Base-by-base conservation (phyloP, 2,329 filamentous ascomycete species). In the Calonectria multiphialidica region DNA sequence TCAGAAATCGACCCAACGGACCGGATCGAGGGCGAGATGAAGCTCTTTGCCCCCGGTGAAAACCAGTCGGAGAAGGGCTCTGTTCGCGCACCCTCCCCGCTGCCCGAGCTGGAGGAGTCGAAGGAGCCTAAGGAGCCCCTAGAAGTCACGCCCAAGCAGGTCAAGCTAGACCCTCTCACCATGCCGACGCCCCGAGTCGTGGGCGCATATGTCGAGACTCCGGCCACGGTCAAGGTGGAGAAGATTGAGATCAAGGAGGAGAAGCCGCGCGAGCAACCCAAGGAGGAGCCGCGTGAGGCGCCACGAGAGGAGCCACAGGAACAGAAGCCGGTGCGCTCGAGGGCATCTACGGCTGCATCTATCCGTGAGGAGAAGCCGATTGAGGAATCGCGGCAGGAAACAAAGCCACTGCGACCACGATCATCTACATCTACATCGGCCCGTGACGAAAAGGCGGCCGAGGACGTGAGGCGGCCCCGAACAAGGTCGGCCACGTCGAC, bases 131-230 rank as follows among this genome's bases (percentile, higher is more conserved):
- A 30, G 28, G 28, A 30, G 28, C 28, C 28, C 28, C 81, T 81
- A 4, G 86, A 88, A 7, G 85, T 85, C 66, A 91, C 90, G 1
- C 90, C 89, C 6, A 84, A 84, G 53, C 81, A 87, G 3, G 69
- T 71, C 16, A 89, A 84, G 74, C 75, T 75, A 47, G 88, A 90
- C 70, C 86, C 86, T 13, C 71, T 87, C 40, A 84, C 83, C 35
- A 86, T 87, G 80, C 87, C 88, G 8, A 91, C 90, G 3, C 90
- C 90, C 2, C 86, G 82, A 63, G 84, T 91, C 4, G 87, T 84
- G 0, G 90, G 90, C 0, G 90, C 90, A 3, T 91, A 88, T 71
- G 85, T 91, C 12, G 89, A 91, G 68, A 91, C 90, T 2, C 89
- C 90, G 1, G 86, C 84, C 9, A 88, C 88, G 5, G 78, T 84